Conservation (phyloP, 495 filamentous ascomycete species). For the Tuber magnatum region DNA sequence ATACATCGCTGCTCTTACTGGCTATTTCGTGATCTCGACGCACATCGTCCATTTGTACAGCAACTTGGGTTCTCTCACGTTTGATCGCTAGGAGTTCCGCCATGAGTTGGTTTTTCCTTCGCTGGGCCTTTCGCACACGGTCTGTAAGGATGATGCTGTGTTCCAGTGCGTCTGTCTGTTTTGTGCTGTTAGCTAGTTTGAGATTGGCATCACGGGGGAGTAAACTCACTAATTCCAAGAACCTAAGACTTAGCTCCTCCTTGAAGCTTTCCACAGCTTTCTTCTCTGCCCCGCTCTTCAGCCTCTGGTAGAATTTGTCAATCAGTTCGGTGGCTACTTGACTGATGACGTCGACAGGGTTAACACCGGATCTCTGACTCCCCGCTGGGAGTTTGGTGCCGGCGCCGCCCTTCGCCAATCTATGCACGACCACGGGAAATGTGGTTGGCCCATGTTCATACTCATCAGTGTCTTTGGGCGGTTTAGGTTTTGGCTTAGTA, state of each 20-base stretch:
- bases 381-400: conserved; percentile 15
- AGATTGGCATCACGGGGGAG: neutral
- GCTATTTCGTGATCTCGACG: conserved; percentile 27
- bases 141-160: conserved; percentile 23
- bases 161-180: conserved; percentile 33
- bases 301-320: conserved; percentile 24
- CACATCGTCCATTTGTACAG: conserved; percentile 37
- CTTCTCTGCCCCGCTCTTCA: conserved; percentile 16
- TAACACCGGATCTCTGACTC: conserved; percentile 32
- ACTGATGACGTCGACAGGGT: conserved; percentile 34
- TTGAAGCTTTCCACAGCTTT: conserved; percentile 33
- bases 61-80: conserved; percentile 21
- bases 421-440: conserved; percentile 29
- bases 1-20: conserved; percentile 28
- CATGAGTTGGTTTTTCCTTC: conserved; percentile 27
- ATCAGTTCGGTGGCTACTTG: conserved; percentile 31
- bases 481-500: conserved; percentile 15
- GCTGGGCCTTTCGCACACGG: conserved; percentile 22
- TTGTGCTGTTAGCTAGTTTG: neutral
- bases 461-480: neutral
- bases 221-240: conserved; percentile 32
- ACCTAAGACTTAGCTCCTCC: conserved; percentile 28
- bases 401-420: conserved; percentile 14
- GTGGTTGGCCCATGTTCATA: conserved; percentile 8
- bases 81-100: conserved; percentile 27